phyloP scores from a whole-genome alignment of 106 monocot species.

The Cymbidium sinense region DNA sequence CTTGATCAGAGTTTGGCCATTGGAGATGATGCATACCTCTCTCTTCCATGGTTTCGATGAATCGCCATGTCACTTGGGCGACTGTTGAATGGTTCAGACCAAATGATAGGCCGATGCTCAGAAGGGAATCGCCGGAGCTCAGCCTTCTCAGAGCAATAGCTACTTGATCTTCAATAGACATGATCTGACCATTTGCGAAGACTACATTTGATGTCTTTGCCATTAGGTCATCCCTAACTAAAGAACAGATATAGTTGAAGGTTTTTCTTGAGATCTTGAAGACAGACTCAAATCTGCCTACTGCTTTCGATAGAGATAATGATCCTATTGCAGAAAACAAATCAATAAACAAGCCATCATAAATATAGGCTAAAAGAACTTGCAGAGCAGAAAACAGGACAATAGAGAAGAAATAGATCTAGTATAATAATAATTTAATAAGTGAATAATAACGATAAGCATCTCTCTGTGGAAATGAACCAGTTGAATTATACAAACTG shows the following conservation, averaged over 20 bases:
- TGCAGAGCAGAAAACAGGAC: neutral
- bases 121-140: conserved; percentile 59
- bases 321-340: conserved; percentile 22
- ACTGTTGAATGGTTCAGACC: conserved; percentile 64
- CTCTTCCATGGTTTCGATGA: conserved; percentile 66
- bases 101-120: conserved; percentile 39
- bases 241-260: conserved; percentile 77
- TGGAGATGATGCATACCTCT: conserved; percentile 47
- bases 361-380: neutral
- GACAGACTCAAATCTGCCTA: conserved; percentile 51
- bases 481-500: neutral
- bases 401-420: neutral
- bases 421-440: neutral
- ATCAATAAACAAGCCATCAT: neutral
- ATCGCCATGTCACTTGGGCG: conserved; percentile 66
- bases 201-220: conserved; percentile 48
- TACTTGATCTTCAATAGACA: conserved; percentile 57
- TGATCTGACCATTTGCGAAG: conserved; percentile 39
- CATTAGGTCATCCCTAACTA: conserved; percentile 61
- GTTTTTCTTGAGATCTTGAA: conserved; percentile 93
- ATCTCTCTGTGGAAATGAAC: neutral
- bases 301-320: conserved; percentile 36
- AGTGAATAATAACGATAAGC: neutral
- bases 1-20: conserved; percentile 47
- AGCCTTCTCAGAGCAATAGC: conserved; percentile 63